These are phyloP conservation scores for Guadua angustifolia DNA, from an alignment of 176 grass and related monocot species.

Conservation along the genomic window DNA sequence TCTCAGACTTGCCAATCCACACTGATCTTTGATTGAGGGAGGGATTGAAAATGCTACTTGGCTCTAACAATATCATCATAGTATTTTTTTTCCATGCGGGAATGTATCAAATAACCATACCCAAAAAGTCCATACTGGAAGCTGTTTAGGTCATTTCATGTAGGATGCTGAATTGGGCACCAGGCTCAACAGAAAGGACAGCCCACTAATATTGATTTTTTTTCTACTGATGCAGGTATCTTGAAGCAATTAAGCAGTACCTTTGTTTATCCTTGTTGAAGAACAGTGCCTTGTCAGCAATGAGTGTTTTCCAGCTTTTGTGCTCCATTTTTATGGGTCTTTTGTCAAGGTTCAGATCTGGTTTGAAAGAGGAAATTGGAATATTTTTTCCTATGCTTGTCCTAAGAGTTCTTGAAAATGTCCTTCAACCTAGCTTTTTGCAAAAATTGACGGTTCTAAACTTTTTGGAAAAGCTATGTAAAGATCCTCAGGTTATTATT, in stretches of 20 bases:
- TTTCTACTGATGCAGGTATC: slow-evolving; percentile 72
- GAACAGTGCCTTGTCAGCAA: slow-evolving; percentile 91
- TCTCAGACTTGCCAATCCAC: not conserved
- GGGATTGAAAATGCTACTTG: slow-evolving; percentile 8
- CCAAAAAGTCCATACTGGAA: not conserved
- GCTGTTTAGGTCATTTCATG: slow-evolving; percentile 17
- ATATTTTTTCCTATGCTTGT: slow-evolving; percentile 99
- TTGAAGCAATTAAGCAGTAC: slow-evolving; percentile 92
- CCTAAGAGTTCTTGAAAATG: slow-evolving; percentile 90
- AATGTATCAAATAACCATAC: slow-evolving; percentile 22
- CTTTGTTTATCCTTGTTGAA: slow-evolving; percentile 97
- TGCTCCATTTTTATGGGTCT: slow-evolving; percentile 91
- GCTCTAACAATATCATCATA: not conserved
- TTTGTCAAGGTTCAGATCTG: slow-evolving; percentile 82
- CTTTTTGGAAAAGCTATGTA: slow-evolving; percentile 85
- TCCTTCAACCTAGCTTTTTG: slow-evolving; percentile 92
- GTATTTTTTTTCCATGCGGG: slow-evolving; percentile 21
- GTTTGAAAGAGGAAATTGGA: slow-evolving; percentile 95
- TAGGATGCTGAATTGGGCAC: slow-evolving; percentile 11
- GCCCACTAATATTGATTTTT: slow-evolving; percentile 12
- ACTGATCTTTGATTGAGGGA: not conserved
- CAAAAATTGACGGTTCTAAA: slow-evolving; percentile 97
- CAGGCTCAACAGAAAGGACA: slow-evolving; percentile 18
- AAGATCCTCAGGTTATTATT: slow-evolving; percentile 83
- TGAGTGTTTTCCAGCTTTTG: slow-evolving; percentile 93